Evolutionary conservation across 257 asterid species (phyloP).

Genomic region (Nicotiana paniculata): DNA sequence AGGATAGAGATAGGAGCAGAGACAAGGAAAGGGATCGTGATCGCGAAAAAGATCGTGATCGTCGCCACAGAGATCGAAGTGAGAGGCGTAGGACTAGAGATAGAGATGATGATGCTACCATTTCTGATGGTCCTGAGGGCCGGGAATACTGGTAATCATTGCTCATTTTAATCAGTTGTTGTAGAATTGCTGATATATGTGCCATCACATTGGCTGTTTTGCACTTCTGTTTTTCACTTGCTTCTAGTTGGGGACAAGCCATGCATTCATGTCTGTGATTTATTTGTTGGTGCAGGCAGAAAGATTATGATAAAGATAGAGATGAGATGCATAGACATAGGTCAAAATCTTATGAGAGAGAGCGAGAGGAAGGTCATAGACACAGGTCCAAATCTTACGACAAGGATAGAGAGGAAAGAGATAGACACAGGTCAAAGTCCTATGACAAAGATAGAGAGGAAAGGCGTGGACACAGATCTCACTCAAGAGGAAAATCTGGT

Average conservation of each 20-base stretch:
- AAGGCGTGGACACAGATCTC: constrained; percentile 51
- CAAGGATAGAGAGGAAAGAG: constrained; percentile 12
- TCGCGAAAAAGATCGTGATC: constrained; percentile 58
- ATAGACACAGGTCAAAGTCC: constrained; percentile 1
- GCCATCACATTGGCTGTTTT: not conserved
- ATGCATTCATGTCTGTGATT: not conserved
- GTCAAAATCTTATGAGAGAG: constrained; percentile 35
- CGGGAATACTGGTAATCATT: constrained; percentile 33
- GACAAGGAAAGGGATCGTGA: constrained; percentile 33
- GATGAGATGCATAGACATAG: constrained; percentile 9
- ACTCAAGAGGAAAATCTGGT: constrained; percentile 56
- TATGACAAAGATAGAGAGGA: constrained; percentile 62
- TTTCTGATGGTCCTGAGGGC: constrained; percentile 38
- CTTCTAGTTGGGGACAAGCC: not conserved
- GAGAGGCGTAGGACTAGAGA: constrained; percentile 67
- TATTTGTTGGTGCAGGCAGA: constrained; percentile 42
- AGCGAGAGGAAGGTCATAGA: constrained; percentile 55
- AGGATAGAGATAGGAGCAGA: constrained; percentile 11
- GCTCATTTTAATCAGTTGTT: not conserved
- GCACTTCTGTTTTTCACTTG: not conserved
- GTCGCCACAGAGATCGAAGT: constrained; percentile 56
- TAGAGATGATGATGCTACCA: constrained; percentile 28
- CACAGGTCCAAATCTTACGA: constrained; percentile 38
- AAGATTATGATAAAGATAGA: constrained; percentile 30
- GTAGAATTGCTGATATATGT: not conserved